Base-by-base conservation (phyloP, 257 asterid species). In the Gentiana straminea region DNA sequence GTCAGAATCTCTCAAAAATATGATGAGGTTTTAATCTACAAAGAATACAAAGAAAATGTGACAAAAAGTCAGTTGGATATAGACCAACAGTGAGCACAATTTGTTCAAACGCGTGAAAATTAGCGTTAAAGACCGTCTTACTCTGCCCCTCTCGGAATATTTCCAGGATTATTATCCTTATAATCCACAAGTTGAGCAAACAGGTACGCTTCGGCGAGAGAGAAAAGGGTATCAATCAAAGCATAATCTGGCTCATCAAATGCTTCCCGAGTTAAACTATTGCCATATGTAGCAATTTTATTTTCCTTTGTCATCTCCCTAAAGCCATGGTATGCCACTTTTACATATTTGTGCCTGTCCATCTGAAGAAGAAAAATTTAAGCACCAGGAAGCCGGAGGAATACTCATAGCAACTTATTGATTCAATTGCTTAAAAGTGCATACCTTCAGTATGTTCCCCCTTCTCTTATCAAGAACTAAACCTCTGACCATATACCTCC, bases 401-500 rank as follows among this genome's bases (percentile, higher is more conserved):
- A 3, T 5, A 41, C 46, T 41, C 46, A 41, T 41, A 5, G 9
- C 2, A 41, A 7, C 9, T 41, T 7, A 59, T 5, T 33, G 35
- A 51, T 59, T 39, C 32, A 33, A 59, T 33, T 35, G 47, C 15
- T 33, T 5, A 38, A 11, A 4, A 37, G 48, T 13, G 78, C 94
- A 35, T 55, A 92, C 99, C 94, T 92, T 92, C 79, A 92, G 73
- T 67, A 85, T 81, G 49, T 88, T 92, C 72, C 99, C 99, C 61
- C 99, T 80, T 73, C 76, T 88, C 75, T 85, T 88, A 67, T 92
- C 97, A 52, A 92, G 85, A 73, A 92, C 99, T 58, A 92, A 82
- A 68, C 99, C 97, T 73, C 99, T 80, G 84, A 92, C 96, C 97
- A 92, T 88, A 83, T 88, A 92, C 55, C 77, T 85, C 95, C 89